Evolutionary conservation across 2,329 filamentous ascomycete species (phyloP).

Genomic region (Aurifilum marmelostoma): DNA sequence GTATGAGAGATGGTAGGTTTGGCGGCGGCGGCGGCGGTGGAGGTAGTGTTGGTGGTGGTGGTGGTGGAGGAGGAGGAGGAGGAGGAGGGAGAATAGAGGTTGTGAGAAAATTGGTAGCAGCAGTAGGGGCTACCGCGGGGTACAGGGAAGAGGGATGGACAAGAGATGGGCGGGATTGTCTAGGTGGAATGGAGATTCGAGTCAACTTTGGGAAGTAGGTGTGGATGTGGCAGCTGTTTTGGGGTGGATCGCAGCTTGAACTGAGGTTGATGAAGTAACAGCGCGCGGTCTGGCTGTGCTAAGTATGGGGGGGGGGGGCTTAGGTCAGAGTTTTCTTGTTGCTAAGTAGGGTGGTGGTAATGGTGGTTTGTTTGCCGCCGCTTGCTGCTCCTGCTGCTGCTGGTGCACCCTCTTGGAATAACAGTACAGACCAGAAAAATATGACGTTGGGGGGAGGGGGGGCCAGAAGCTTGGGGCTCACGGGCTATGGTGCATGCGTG

Average conservation of each 20-base stretch:
- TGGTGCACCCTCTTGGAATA: not conserved
- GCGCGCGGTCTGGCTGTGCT: not conserved
- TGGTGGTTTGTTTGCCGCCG: not conserved
- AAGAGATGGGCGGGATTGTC: conserved; percentile 19
- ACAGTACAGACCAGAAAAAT: conserved; percentile 4
- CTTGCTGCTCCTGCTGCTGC: not conserved
- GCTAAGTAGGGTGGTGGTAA: not conserved
- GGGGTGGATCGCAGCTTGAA: conserved; percentile 12
- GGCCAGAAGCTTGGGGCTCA: conserved; percentile 11
- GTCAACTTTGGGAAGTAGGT: conserved; percentile 7
- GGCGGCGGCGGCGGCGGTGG: not conserved
- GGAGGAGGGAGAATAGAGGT: not conserved
- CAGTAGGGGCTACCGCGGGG: conserved; percentile 27
- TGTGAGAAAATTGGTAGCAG: conserved; percentile 18
- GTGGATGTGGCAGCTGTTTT: not conserved
- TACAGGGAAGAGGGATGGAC: conserved; percentile 28
- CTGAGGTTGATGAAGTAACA: not conserved
- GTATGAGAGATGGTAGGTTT: not conserved
- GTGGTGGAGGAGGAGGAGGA: not conserved
- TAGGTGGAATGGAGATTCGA: conserved; percentile 15
- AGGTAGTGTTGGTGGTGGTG: not conserved
- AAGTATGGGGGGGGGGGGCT: not conserved
- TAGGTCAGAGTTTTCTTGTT: conserved; percentile 27
- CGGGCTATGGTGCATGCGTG: not conserved
- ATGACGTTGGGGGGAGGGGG: conserved; percentile 28